These are phyloP conservation scores for Xanthoconium purpureum DNA, from an alignment of 768 basidiomycete species.

Conservation along the genomic window DNA sequence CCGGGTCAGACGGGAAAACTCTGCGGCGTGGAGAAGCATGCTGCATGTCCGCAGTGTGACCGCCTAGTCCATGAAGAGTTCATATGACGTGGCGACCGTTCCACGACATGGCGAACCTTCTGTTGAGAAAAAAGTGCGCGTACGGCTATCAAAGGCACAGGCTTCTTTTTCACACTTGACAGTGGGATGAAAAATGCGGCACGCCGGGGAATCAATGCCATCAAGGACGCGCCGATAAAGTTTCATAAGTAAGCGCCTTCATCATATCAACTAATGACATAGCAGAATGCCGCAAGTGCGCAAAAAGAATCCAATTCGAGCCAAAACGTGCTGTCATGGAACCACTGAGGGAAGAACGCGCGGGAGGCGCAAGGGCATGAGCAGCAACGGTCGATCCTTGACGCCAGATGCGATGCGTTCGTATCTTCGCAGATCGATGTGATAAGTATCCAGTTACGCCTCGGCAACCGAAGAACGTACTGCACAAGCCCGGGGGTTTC, in stretches of 20 bases:
- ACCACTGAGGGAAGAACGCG: slow-evolving; percentile 11
- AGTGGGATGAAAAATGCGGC: slow-evolving; percentile 19
- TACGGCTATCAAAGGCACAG: slow-evolving; percentile 23
- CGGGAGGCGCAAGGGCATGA: slow-evolving; percentile 5
- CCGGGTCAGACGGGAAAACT: slow-evolving; percentile 1
- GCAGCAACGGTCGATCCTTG: slow-evolving; percentile 21
- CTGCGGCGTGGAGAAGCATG: slow-evolving; percentile 1
- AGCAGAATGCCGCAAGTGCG: slow-evolving; percentile 14
- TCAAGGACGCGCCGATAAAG: slow-evolving; percentile 24
- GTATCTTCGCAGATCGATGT: slow-evolving; percentile 17
- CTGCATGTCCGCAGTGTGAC: slow-evolving; percentile 27
- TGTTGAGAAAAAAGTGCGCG: slow-evolving; percentile 13
- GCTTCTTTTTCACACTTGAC: slow-evolving; percentile 23
- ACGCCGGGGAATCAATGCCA: slow-evolving; percentile 26
- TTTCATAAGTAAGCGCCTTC: slow-evolving; percentile 27
- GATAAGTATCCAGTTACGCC: slow-evolving; percentile 9
- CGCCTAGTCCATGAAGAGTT: slow-evolving; percentile 8
- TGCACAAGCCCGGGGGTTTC: slow-evolving; percentile 4
- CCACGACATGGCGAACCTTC: slow-evolving; percentile 19
- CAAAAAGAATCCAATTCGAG: slow-evolving; percentile 10
- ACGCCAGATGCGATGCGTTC: slow-evolving; percentile 10
- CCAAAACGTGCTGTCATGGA: slow-evolving; percentile 24
- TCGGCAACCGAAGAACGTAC: slow-evolving; percentile 22
- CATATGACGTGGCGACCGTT: slow-evolving; percentile 21
- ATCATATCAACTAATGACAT: slow-evolving; percentile 26